These are phyloP conservation scores for Quercus engelmannii DNA, from an alignment of 306 rosid genomes.

Conservation along the genomic window DNA sequence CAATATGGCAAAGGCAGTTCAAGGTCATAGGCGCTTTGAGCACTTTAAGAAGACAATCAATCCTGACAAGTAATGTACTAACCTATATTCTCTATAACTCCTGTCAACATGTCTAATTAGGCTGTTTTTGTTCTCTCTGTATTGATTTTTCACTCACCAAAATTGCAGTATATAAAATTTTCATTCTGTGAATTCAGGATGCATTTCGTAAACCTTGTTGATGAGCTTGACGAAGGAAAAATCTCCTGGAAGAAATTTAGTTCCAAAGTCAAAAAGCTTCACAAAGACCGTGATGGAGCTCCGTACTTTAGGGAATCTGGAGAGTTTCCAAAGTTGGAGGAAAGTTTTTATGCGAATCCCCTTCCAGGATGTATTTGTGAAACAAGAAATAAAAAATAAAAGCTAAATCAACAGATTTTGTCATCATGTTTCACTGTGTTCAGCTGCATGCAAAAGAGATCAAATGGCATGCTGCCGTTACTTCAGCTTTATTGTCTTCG, in stretches of 20 bases:
- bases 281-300: constrained; percentile 63
- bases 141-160: constrained; percentile 1
- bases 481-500: background rate
- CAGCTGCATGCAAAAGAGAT: constrained; percentile 22
- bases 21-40: constrained; percentile 95
- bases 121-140: background rate
- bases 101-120: constrained; percentile 9
- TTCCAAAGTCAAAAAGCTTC: constrained; percentile 75
- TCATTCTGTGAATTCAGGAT: constrained; percentile 53
- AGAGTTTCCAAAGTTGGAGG: constrained; percentile 91
- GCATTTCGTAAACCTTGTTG: constrained; percentile 81
- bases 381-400: constrained; percentile 27
- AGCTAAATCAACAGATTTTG: constrained; percentile 8
- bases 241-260: constrained; percentile 80
- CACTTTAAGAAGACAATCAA: constrained; percentile 86
- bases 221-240: constrained; percentile 72
- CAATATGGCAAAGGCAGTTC: constrained; percentile 99
- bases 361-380: constrained; percentile 85
- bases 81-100: constrained; percentile 11
- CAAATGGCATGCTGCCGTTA: constrained; percentile 3
- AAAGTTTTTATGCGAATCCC: constrained; percentile 94
- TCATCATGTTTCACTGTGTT: constrained; percentile 16
- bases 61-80: constrained; percentile 80
- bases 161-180: constrained; percentile 1
- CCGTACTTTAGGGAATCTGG: constrained; percentile 76